These are phyloP conservation scores for Cicer bijugum DNA, from an alignment of 306 rosid genomes.

Conservation along the genomic window DNA sequence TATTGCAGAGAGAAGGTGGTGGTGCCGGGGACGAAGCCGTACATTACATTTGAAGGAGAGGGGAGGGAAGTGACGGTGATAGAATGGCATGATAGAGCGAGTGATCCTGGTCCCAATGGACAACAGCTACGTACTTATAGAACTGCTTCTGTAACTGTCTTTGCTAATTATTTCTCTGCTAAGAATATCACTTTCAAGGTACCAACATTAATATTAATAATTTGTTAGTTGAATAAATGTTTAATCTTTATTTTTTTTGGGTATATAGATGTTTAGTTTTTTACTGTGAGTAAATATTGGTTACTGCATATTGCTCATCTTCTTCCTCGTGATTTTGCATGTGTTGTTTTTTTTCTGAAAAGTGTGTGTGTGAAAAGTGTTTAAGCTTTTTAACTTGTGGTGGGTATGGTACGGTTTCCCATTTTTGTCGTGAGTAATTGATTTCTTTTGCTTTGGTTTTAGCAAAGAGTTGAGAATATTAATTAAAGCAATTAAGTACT, in stretches of 20 bases:
- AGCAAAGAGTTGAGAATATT: too few relatives aligned
- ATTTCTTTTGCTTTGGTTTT: too few relatives aligned
- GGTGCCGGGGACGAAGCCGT: slow-evolving; percentile 81
- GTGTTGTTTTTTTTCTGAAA: not conserved
- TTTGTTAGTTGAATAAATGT: too few relatives aligned
- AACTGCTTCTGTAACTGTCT: slow-evolving; percentile 86
- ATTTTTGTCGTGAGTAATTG: too few relatives aligned
- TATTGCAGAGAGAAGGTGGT: slow-evolving; percentile 79
- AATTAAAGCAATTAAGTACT: too few relatives aligned
- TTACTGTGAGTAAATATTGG: not conserved
- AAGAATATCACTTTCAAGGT: slow-evolving; percentile 90
- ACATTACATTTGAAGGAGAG: slow-evolving; percentile 79
- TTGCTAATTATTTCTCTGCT: slow-evolving; percentile 78
- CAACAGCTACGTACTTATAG: slow-evolving; percentile 85
- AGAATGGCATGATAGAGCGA: slow-evolving; percentile 91
- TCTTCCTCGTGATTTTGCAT: slow-evolving; percentile 6
- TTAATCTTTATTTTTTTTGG: too few relatives aligned
- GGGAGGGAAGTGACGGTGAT: slow-evolving; percentile 80
- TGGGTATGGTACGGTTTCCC: too few relatives aligned
- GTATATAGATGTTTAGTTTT: not conserved
- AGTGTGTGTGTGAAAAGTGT: not conserved
- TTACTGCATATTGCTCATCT: not conserved
- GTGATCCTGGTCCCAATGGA: slow-evolving; percentile 85
- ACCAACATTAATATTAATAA: not conserved
- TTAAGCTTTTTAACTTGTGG: not conserved